phyloP scores from a whole-genome alignment of 2,329 filamentous ascomycete species.

The Remersonia thermophila region DNA sequence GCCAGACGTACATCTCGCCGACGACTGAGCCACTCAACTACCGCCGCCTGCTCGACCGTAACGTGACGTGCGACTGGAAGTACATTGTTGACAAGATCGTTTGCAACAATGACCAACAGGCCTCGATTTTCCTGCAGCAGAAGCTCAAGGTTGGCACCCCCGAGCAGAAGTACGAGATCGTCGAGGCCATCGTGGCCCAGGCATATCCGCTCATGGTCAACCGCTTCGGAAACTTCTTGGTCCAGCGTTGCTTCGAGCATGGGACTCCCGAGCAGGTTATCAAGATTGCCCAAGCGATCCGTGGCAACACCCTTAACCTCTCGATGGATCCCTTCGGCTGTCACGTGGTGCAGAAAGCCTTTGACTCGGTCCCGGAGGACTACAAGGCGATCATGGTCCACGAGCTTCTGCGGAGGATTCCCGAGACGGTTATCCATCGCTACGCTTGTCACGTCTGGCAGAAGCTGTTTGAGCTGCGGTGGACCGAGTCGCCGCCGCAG shows the following conservation, averaged over 20 bases:
- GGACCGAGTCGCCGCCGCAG: conserved; percentile 86
- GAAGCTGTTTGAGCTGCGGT: conserved; percentile 95
- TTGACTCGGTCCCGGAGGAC: conserved; percentile 92
- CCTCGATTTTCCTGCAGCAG: conserved; percentile 96
- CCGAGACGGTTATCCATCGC: conserved; percentile 94
- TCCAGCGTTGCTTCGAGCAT: conserved; percentile 98
- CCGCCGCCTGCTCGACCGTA: conserved; percentile 84
- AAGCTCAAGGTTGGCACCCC: conserved; percentile 94
- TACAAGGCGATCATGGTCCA: conserved; percentile 99
- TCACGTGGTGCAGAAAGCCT: conserved; percentile 96
- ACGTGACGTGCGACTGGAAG: conserved; percentile 97
- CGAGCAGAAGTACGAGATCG: conserved; percentile 94
- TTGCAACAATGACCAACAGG: conserved; percentile 97
- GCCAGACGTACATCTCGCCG: conserved; percentile 69
- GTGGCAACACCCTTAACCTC: conserved; percentile 82
- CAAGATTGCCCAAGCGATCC: conserved; percentile 86
- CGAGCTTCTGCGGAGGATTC: conserved; percentile 85
- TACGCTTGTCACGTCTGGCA: conserved; percentile 99
- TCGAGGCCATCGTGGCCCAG: conserved; percentile 89
- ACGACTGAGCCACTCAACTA: conserved; percentile 85
- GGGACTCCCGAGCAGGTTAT: conserved; percentile 89
- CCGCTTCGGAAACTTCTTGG: conserved; percentile 94
- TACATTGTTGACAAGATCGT: conserved; percentile 99
- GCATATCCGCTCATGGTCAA: conserved; percentile 97
- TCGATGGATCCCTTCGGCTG: conserved; percentile 99